phyloP scores from a whole-genome alignment of 805 yeast genomes.

The Nakazawaea ernobii region DNA sequence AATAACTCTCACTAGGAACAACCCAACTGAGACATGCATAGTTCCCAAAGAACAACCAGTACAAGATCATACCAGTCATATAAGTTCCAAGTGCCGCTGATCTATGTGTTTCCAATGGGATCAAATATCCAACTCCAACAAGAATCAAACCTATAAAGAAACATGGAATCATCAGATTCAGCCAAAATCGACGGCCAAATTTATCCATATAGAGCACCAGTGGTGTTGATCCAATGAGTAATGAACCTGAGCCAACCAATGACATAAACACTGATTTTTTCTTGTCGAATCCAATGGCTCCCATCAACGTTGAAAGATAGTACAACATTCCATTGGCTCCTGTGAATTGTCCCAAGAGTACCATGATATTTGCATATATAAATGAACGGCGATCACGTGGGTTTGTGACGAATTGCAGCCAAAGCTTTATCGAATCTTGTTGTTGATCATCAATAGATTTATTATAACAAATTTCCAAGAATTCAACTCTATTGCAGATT shows the following conservation, averaged over 20 bases:
- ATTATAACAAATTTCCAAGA: slow-evolving; percentile 50
- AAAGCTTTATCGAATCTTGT: slow-evolving; percentile 29
- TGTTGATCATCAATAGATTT: slow-evolving; percentile 33
- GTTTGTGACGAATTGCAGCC: slow-evolving; percentile 46
- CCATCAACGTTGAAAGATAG: slow-evolving; percentile 56
- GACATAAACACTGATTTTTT: slow-evolving; percentile 61
- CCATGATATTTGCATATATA: slow-evolving; percentile 51
- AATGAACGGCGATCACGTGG: slow-evolving; percentile 60
- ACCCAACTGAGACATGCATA: slow-evolving; percentile 68
- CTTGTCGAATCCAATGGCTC: slow-evolving; percentile 44
- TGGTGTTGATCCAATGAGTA: slow-evolving; percentile 60
- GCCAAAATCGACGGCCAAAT: slow-evolving; percentile 58
- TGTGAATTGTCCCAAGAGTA: slow-evolving; percentile 57
- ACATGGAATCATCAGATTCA: slow-evolving; percentile 46
- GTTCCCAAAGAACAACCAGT: slow-evolving; percentile 62
- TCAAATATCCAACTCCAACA: slow-evolving; percentile 52
- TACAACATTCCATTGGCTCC: slow-evolving; percentile 66
- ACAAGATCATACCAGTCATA: slow-evolving; percentile 55
- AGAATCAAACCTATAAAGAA: slow-evolving; percentile 56
- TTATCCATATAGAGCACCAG: slow-evolving; percentile 55
- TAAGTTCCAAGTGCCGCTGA: slow-evolving; percentile 55
- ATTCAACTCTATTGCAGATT: slow-evolving; percentile 41
- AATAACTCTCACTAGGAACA: slow-evolving; percentile 59
- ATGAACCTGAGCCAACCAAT: slow-evolving; percentile 61
- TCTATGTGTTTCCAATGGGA: slow-evolving; percentile 27